Base-by-base conservation (phyloP, 257 asterid genomes). In the Fraxinus americana region DNA sequence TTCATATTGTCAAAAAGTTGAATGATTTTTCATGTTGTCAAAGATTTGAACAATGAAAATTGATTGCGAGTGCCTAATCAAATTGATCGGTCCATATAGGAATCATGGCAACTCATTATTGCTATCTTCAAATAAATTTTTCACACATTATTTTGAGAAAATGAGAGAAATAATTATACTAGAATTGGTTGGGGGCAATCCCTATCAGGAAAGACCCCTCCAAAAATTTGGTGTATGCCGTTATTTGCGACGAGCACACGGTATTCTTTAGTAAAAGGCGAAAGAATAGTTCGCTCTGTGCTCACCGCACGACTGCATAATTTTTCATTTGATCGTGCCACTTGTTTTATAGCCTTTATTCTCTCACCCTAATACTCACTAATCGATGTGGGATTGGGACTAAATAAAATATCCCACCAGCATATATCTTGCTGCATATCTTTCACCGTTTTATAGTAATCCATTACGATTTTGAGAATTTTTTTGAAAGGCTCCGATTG, bases 181-280 rank as follows among this genome's bases (percentile, higher is more conserved):
- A 45, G 70, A 41, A 8, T 63, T 80, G 45, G 76, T 52, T 61
- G 77, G 63, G 77, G 29, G 5, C 38, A 21, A 25, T 5, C 25
- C 76, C 79, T 4, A 17, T 3, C 2, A 45, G 35, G 0, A 12
- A 61, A 66, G 67, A 21, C n/a, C 84, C 74, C 78, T 76, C 75
- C 75, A 71, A 72, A 77, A 77, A 81, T 0, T 3, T 3, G 10
- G 78, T 69, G 70, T 80, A 75, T 63, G 80, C 45, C 50, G 74
- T 77, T 80, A 23, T 48, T 63, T 25, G 74, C 84, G 13, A 13
- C 50, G 57, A 66, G 8, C 78, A 81, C 81, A 76, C 75, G 75
- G 75, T 81, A 81, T 76, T 81, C 35, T 63, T 81, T 81, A 81
- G 81, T 81, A 72, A 72, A 77, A 81, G 81, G 66, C 69, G 35